These are phyloP conservation scores for Tetratostichococcus sp. DNA, from an alignment of 139 green algal genomes.

Conservation along the genomic window DNA sequence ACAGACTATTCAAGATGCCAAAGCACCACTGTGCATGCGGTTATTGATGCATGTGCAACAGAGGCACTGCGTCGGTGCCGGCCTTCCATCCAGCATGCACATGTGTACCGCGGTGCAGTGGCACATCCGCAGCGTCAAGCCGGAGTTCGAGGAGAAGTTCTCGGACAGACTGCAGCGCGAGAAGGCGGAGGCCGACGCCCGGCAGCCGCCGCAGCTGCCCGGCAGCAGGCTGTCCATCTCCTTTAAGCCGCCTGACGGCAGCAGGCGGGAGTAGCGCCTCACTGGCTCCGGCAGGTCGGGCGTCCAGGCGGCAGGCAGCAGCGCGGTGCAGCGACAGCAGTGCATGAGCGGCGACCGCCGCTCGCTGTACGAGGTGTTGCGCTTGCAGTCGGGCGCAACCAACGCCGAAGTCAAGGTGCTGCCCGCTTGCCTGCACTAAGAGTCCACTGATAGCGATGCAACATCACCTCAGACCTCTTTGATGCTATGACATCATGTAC, in stretches of 20 bases:
- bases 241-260: not conserved
- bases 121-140: conserved; percentile 12
- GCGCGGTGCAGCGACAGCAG: not conserved
- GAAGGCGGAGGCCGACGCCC: not conserved
- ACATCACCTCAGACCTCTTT: too few relatives aligned
- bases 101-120: too few relatives aligned
- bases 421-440: not conserved
- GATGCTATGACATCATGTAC: too few relatives aligned
- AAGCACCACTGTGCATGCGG: too few relatives aligned
- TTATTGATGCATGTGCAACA: too few relatives aligned
- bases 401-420: not conserved
- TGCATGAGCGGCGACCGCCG: not conserved
- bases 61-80: too few relatives aligned
- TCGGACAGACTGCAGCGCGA: not conserved
- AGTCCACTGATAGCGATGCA: not conserved
- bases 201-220: not conserved
- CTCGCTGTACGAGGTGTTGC: conserved; percentile 3
- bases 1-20: too few relatives aligned
- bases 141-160: conserved; percentile 20
- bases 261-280: too few relatives aligned
- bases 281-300: too few relatives aligned
- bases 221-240: not conserved
- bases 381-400: not conserved
- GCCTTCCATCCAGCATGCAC: too few relatives aligned
- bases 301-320: not conserved